phyloP scores from a whole-genome alignment of 805 yeast genomes.

The Spathaspora girioi region DNA sequence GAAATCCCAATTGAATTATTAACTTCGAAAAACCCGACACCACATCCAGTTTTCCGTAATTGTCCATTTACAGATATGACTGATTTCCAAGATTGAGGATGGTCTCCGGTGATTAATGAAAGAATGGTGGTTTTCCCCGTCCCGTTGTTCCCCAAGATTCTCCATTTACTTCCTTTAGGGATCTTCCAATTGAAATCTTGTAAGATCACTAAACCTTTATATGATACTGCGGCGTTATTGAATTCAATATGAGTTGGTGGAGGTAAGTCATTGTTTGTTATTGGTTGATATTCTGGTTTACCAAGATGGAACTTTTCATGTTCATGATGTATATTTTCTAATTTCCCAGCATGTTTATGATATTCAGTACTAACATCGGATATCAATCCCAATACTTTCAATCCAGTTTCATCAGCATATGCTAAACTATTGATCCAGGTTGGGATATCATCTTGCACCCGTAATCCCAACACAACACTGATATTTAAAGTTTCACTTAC shows the following conservation, averaged over 20 bases:
- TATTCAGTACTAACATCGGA: conserved; percentile 15
- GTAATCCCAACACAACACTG: conserved; percentile 66
- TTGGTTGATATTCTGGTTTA: conserved; percentile 4
- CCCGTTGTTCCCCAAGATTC: conserved; percentile 85
- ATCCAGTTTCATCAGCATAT: conserved; percentile 54
- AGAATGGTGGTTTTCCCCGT: conserved; percentile 89
- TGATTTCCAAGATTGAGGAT: conserved; percentile 92
- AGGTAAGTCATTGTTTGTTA: not conserved
- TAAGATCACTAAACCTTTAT: conserved; percentile 60
- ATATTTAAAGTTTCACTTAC: conserved; percentile 40
- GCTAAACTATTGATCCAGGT: conserved; percentile 76
- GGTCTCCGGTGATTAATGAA: conserved; percentile 86
- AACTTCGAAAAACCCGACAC: conserved; percentile 70
- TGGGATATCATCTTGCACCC: conserved; percentile 75
- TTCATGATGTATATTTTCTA: conserved; percentile 11
- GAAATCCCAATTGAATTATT: conserved; percentile 80
- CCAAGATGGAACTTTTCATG: conserved; percentile 4
- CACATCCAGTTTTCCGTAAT: conserved; percentile 68
- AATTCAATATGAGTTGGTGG: conserved; percentile 39
- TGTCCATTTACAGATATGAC: conserved; percentile 61
- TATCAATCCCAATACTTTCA: conserved; percentile 45
- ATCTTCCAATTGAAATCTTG: conserved; percentile 64
- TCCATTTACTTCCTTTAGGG: conserved; percentile 77
- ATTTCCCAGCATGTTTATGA: not conserved
- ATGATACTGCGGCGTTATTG: conserved; percentile 59